Evolutionary conservation across 768 basidiomycete genomes (phyloP), one percentile per base, ranked within the genome.

Genomic region (Tulasnella sp.): DNA sequence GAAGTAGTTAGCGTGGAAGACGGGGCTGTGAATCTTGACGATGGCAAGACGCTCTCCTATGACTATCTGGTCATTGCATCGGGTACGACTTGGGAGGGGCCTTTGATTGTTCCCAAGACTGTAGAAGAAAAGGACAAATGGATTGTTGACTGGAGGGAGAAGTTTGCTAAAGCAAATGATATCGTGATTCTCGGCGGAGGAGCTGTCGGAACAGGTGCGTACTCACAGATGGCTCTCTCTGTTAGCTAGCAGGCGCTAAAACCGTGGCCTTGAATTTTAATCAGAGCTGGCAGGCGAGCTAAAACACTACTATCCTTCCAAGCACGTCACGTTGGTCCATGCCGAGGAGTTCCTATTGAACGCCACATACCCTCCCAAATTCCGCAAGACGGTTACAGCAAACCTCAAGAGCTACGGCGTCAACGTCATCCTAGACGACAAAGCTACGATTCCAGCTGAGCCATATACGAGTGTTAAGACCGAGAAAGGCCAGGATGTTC

Each of bases 11-110:
- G 77, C 25, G 72, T 79, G 37, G 81, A 81, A 4, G 79, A 82
- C 17, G 84, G 85, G n/a, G 87, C 87, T 0, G 84, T 92, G 7
- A 82, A 85, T 6, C 84, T 92, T 11, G 84, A 83, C 78, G 79
- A 83, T 77, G 89, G 89, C 40, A 85, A 88, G 80, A 80, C 68
- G 25, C 76, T 91, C 15, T 80, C 82, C 9, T 93, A 88, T 81
- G 85, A 85, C 14, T 82, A 86, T 29, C 87, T 93, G 58, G 85
- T 92, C 45, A 81, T 92, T 40, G 86, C 89, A 0, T 84, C 90
- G 1, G 91, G 91, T 1, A 85, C 85, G 52, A 81, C 78, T 4
- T 92, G 88, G 88, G 79, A 81, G 15, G 89, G 87, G 0, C 87
- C 87, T 0, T 67, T 87, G 64, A 81, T 82, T 19, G 81, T 90